Evolutionary conservation across 2,329 filamentous ascomycete genomes (phyloP).

Genomic region (Cordyceps cateniannulata): DNA sequence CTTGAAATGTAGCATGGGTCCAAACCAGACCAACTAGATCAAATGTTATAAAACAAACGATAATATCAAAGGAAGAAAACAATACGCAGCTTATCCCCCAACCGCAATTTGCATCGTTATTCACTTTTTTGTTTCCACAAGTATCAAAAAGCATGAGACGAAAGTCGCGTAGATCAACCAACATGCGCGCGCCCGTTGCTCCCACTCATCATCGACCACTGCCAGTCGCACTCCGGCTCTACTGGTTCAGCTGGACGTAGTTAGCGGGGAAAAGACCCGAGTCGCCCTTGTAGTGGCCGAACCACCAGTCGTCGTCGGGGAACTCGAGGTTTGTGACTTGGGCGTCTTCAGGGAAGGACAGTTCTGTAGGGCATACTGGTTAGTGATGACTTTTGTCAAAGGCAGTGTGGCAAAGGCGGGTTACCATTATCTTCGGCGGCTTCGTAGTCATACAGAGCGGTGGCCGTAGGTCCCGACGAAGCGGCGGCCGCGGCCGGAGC

Average conservation of each 20-base stretch:
- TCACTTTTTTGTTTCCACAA: not conserved
- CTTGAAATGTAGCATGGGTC: not conserved
- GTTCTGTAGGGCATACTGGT: conserved; percentile 41
- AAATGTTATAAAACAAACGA: not conserved
- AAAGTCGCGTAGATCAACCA: not conserved
- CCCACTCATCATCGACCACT: not conserved
- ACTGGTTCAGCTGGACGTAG: conserved; percentile 54
- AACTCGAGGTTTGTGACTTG: conserved; percentile 82
- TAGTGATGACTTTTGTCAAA: conserved; percentile 14
- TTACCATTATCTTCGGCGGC: conserved; percentile 87
- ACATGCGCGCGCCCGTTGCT: not conserved
- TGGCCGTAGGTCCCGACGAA: conserved; percentile 59
- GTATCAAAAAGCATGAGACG: not conserved
- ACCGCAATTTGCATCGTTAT: not conserved
- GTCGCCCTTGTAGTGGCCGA: conserved; percentile 74
- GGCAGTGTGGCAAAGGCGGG: conserved; percentile 17
- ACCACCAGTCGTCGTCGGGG: conserved; percentile 99
- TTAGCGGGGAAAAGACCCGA: conserved; percentile 78
- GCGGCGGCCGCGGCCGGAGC: conserved; percentile 28
- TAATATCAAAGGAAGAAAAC: not conserved
- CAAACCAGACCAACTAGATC: not conserved
- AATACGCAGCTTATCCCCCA: not conserved
- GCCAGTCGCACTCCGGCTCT: not conserved
- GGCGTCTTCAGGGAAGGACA: conserved; percentile 84
- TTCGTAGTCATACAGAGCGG: conserved; percentile 90